These are phyloP conservation scores for Boletus reticulatus DNA, from an alignment of 768 basidiomycete genomes.

Conservation along the genomic window DNA sequence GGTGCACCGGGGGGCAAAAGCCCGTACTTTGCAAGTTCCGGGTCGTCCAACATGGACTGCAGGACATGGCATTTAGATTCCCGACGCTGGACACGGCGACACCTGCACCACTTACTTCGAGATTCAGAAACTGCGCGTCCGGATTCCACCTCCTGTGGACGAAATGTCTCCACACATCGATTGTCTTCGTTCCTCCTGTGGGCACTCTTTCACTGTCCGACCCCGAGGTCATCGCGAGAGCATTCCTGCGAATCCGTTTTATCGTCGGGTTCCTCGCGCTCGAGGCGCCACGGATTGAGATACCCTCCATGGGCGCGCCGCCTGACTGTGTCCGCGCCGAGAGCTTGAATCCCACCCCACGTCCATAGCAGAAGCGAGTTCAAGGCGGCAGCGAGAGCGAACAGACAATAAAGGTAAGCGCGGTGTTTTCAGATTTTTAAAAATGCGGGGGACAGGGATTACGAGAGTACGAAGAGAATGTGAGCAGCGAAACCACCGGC, in stretches of 20 bases:
- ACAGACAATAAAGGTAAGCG: conserved; percentile 38
- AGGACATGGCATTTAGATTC: conserved; percentile 5
- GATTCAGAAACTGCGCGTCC: conserved; percentile 68
- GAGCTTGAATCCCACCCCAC: conserved; percentile 34
- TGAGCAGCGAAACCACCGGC: conserved; percentile 10
- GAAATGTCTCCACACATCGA: conserved; percentile 76
- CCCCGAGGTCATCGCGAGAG: conserved; percentile 34
- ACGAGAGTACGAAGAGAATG: conserved; percentile 8
- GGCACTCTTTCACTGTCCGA: conserved; percentile 12
- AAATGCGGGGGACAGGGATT: neutral
- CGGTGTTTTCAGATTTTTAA: conserved; percentile 23
- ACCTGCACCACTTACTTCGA: conserved; percentile 59
- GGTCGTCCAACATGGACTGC: conserved; percentile 78
- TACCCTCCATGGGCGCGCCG: conserved; percentile 43
- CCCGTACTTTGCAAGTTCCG: conserved; percentile 67
- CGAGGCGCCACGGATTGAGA: conserved; percentile 67
- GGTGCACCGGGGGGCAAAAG: conserved; percentile 68
- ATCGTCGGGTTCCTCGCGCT: conserved; percentile 40
- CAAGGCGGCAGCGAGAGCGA: conserved; percentile 28
- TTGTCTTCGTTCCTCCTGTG: conserved; percentile 34
- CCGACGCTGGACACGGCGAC: neutral
- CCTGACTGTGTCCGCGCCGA: conserved; percentile 38
- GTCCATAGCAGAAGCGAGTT: conserved; percentile 19
- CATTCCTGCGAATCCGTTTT: conserved; percentile 61
- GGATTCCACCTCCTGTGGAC: conserved; percentile 72